Percentiles rank a stretch among this genome's conserved stretches.
Evolutionary conservation across 495 filamentous ascomycete genomes (phyloP).

Genomic region (Oidiodendron maius): DNA sequence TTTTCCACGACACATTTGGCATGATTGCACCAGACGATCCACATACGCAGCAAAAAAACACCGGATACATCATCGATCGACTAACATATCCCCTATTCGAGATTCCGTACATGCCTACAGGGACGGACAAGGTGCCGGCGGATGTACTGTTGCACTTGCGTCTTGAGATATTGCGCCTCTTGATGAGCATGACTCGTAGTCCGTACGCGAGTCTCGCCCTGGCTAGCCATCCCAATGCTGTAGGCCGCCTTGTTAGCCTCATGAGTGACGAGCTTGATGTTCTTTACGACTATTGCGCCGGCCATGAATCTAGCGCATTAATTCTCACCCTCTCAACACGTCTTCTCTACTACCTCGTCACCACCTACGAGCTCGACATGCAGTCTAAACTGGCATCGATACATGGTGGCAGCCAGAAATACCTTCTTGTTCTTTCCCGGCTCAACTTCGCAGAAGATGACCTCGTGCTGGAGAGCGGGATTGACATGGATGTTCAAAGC

Average conservation of each 20-base stretch:
- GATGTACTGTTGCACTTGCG: conserved; percentile 8
- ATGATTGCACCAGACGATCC: conserved; percentile 3
- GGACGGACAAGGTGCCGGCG: conserved; percentile 6
- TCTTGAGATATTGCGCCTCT: conserved; percentile 16
- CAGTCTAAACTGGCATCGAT: conserved; percentile 16
- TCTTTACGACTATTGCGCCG: conserved; percentile 20
- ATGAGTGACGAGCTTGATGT: conserved; percentile 22
- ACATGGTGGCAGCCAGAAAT: conserved; percentile 20
- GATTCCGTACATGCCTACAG: conserved; percentile 8
- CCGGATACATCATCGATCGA: conserved; percentile 11
- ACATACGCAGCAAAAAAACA: neutral
- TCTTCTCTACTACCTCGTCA: conserved; percentile 20
- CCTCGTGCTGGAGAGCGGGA: conserved; percentile 18
- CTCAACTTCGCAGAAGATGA: conserved; percentile 22
- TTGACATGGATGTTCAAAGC: conserved; percentile 19
- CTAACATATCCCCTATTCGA: conserved; percentile 16
- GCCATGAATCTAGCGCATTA: conserved; percentile 16
- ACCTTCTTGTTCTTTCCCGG: conserved; percentile 20
- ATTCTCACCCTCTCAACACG: conserved; percentile 16
- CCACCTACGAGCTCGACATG: conserved; percentile 15
- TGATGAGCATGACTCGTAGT: conserved; percentile 19
- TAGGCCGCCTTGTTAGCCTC: conserved; percentile 19
- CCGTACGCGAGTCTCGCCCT: conserved; percentile 13
- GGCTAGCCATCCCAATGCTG: conserved; percentile 13
- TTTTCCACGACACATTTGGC: conserved; percentile 21